A percentile compares a stretch with the other conserved stretches of the same genome.
These are phyloP conservation scores for Chalaropsis thielavioides DNA, from an alignment of 2,329 filamentous ascomycete genomes.

Conservation along the genomic window DNA sequence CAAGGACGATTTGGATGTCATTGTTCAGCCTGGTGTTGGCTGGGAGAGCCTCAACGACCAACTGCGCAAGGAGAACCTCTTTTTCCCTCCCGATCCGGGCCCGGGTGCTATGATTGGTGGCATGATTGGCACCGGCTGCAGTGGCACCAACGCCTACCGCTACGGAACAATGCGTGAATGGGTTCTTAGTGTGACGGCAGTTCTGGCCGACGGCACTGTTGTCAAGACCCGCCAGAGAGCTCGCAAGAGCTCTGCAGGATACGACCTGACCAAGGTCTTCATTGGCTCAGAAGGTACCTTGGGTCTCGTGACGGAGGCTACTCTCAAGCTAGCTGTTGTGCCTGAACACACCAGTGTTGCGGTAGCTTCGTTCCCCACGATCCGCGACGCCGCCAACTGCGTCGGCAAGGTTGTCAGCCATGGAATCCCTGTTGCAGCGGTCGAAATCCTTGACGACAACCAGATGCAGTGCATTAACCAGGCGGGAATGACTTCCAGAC, in stretches of 20 bases:
- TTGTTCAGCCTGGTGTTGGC: slow-evolving; percentile 67
- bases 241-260: slow-evolving; percentile 79
- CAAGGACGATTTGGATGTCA: slow-evolving; percentile 60
- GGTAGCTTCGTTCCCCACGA: slow-evolving; percentile 43
- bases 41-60: slow-evolving; percentile 79
- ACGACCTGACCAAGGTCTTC: slow-evolving; percentile 80
- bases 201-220: slow-evolving; percentile 77
- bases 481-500: slow-evolving; percentile 48
- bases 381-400: slow-evolving; percentile 63
- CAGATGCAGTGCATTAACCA: slow-evolving; percentile 64
- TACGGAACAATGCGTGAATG: slow-evolving; percentile 94
- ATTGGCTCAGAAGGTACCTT: slow-evolving; percentile 86
- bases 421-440: slow-evolving; percentile 74
- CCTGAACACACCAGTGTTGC: slow-evolving; percentile 71
- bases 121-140: slow-evolving; percentile 61
- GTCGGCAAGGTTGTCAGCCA: slow-evolving; percentile 66
- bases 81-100: slow-evolving; percentile 85
- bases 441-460: slow-evolving; percentile 83
- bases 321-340: slow-evolving; percentile 69
- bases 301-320: slow-evolving; percentile 81
- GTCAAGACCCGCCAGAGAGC: slow-evolving; percentile 81
- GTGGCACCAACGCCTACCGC: slow-evolving; percentile 77
- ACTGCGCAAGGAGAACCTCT: slow-evolving; percentile 57
- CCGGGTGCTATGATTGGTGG: slow-evolving; percentile 87
- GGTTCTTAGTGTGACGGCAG: slow-evolving; percentile 75